Base-by-base conservation (phyloP, 345 rosid species). In the Pelargonium nanum region DNA sequence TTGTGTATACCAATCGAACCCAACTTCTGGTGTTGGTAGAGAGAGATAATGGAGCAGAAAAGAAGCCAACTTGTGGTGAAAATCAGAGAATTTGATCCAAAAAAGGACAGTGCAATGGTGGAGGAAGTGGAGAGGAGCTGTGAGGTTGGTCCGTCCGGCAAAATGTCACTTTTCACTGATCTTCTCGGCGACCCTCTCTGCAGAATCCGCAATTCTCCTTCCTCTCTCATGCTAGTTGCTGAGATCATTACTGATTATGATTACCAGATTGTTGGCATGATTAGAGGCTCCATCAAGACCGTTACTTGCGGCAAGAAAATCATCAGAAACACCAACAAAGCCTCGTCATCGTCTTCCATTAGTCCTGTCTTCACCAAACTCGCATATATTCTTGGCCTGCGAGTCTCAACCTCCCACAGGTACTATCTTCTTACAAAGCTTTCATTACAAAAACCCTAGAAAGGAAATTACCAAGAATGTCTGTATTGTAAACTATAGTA, bases 151-250 rank as follows among this genome's bases (percentile, higher is more conserved):
- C 81, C 81, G 70, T 70, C 81, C 66, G 85, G 91, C 68, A 75
- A 80, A 70, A 78, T 80, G 57, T 81, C 90, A 70, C 83, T 88
- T 70, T 85, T 81, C 79, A 90, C 95, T 68, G 87, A 91, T 81
- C 96, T 88, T 68, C 63, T 86, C 63, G 98, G 98, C 53, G 98
- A 91, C 82, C 98, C 98, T 44, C 77, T 88, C 62, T 85, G 89
- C 86, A 79, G 98, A 78, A 83, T 88, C 87, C 92, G 96, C 79
- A 83, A 88, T 58, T 88, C 90, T 55, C 92, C 96, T 57, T 78
- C 88, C 72, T 88, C 80, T 57, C 90, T 80, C 79, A 91, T 91
- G 95, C 81, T 91, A 88, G 98, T 88, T 34, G 45, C 45, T 9
- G 45, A 34, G 45, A 34, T 10, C 34, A 28, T 4, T n/a, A n/a